Evolutionary conservation across 306 rosid genomes (phyloP).

Genomic region (Casuarina glauca): DNA sequence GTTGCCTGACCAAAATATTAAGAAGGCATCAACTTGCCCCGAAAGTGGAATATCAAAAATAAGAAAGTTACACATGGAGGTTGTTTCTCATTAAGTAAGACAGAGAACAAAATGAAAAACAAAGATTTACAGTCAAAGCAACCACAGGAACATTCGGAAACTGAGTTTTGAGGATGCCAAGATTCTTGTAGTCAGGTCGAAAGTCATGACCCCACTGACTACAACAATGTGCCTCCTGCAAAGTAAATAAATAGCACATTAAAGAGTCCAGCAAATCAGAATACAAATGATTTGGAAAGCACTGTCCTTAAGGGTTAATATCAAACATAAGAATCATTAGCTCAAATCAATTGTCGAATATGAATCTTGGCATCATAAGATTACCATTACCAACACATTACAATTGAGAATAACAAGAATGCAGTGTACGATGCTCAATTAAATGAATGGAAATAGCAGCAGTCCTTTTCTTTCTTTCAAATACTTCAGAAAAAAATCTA

Average conservation of each 20-base stretch:
- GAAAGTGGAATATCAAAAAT: background rate
- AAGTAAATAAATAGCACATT: slow-evolving; percentile 25
- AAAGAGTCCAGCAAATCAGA: slow-evolving; percentile 10
- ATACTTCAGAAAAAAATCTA: background rate
- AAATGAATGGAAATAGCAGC: background rate
- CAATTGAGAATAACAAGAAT: background rate
- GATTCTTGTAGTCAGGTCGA: slow-evolving; percentile 96
- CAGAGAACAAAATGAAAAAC: slow-evolving; percentile 7
- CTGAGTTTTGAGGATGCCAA: slow-evolving; percentile 92
- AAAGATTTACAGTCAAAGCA: slow-evolving; percentile 78
- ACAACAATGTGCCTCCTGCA: slow-evolving; percentile 98
- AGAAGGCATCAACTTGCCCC: slow-evolving; percentile 15
- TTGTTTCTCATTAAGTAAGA: slow-evolving; percentile 11
- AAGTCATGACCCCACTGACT: slow-evolving; percentile 99
- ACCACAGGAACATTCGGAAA: slow-evolving; percentile 84
- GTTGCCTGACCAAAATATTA: slow-evolving; percentile 68
- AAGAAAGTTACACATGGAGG: slow-evolving; percentile 15
- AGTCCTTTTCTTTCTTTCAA: background rate
- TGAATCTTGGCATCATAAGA: background rate
- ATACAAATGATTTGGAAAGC: slow-evolving; percentile 5
- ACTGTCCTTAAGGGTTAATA: background rate
- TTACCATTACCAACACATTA: background rate
- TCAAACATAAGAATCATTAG: background rate
- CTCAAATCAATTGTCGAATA: background rate
- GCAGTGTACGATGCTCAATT: background rate